Base-by-base conservation (phyloP, 768 basidiomycete species). In the Sutorius australiensis region DNA sequence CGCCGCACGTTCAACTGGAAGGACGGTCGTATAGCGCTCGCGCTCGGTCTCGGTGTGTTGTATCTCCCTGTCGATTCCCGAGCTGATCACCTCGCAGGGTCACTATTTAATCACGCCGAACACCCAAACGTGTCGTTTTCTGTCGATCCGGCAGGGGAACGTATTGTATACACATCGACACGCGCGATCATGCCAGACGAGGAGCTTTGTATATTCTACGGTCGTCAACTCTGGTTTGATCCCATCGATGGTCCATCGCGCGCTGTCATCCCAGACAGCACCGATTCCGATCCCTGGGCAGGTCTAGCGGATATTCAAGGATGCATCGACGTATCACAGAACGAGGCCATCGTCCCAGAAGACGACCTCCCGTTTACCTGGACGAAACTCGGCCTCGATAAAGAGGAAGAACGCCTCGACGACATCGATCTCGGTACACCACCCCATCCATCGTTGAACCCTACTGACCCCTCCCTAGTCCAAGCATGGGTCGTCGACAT, bases 141-240 rank as follows among this genome's bases (percentile, higher is more conserved):
- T 0, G 65, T 86, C 14, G 82, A 89, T 54, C 54, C 68, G 0
- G 54, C 67, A 1, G 78, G 73, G 0, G 80, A 86, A 53, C 80
- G 82, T 9, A 89, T 92, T 56, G 73, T 72, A 51, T 92, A 84
- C 61, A 77, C 73, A 1, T 81, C 88, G 0, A 68, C 72, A 6
- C 79, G 81, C 6, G 63, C 73, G 21, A 70, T 93, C 30, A 54
- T 75, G 14, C 62, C 74, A 2, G 82, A 76, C 28, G 88, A 93
- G 60, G 91, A 94, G 65, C 76, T 92, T 12, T 88, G 83, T 61
- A 90, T 92, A 54, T 89, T 80, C 63, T 88, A 91, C 61, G 87
- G 83, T 3, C 80, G 80, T 53, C 79, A 78, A 19, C 75, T 86
- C 5, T 85, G 84, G 84, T 86, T 85, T 56, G 63, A 77, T n/a